phyloP scores from a whole-genome alignment of 139 green algal species.

The Chlamydomonas applanata region DNA sequence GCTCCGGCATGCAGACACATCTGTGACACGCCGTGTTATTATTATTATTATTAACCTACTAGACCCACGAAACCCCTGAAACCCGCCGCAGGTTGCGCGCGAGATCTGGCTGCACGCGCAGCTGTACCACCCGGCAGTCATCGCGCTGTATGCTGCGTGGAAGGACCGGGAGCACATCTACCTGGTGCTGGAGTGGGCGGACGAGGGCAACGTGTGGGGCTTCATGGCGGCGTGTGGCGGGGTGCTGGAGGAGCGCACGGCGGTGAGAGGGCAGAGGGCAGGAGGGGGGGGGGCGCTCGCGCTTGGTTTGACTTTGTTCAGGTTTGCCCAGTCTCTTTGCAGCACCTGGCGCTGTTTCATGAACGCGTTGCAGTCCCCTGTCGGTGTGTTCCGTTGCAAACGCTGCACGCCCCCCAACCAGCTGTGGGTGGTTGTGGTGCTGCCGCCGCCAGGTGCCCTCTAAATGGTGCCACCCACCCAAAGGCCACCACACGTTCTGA shows the following conservation, averaged over 20 bases:
- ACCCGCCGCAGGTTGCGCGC: conserved; percentile 38
- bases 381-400: no score
- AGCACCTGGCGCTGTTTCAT: no score
- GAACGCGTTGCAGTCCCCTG: no score
- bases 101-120: conserved; percentile 50
- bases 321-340: no score
- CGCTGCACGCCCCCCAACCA: no score
- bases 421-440: no score
- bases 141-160: conserved; percentile 46
- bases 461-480: no score
- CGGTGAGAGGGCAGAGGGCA: conserved; percentile 10
- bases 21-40: background rate
- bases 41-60: background rate
- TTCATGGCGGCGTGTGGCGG: conserved; percentile 28
- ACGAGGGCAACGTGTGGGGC: conserved; percentile 35
- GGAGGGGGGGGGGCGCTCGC: no score
- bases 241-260: conserved; percentile 25
- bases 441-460: no score
- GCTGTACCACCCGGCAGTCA: conserved; percentile 39
- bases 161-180: conserved; percentile 44
- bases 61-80: no score
- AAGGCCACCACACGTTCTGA: no score
- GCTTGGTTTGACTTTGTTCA: no score
- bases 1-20: background rate
- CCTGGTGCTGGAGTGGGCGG: conserved; percentile 40